Base-by-base conservation (phyloP, 106 monocot species). In the Apostasia ramifera region DNA sequence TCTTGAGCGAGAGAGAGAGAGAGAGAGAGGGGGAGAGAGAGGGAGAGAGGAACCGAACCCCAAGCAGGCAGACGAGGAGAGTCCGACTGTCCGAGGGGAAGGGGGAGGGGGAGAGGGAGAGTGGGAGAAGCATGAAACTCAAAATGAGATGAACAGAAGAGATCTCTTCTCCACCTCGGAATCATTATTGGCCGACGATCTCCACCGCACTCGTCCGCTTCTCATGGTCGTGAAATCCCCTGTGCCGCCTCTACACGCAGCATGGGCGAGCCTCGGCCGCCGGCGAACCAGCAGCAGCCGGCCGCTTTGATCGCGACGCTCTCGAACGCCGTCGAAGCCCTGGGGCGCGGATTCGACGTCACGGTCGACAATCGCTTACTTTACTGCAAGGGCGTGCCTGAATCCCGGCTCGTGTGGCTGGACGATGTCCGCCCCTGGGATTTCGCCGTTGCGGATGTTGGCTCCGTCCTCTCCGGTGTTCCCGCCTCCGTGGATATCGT, bases 271-370 rank as follows among this genome's bases (percentile, higher is more conserved):
- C 65, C 47, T 26, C 6, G 48, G 65, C 48, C 67, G 59, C 48
- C 48, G 74, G 67, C 9, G 39, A 14, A 43, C 15, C 40, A 40
- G 49, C 45, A 55, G 57, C 44, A 7, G 63, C 70, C 44, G 73
- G 81, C 71, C 9, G 76, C 82, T 11, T 52, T 85, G 68, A 62
- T 70, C 12, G 57, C 78, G 44, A 81, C 80, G 53, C 83, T 90
- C 2, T 56, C 69, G 49, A 83, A 78, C 76, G 77, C 85, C 7
- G 70, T 87, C 55, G 74, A 87, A 60, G 90, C 94, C 55, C 76
- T 94, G 13, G 94, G 94, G 8, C 84, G 94, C 1, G 94, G 94
- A 39, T 90, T 94, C 76, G 94, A 94, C 61, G 90, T 90, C 7
- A 79, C 85, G n/a, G 74, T 87, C 8, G 94, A 94, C 67, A 79